Percentiles rank a stretch among this genome's conserved stretches.
phyloP scores from a whole-genome alignment of 2,329 filamentous ascomycete genomes.

The Diplodia scrobiculata region DNA sequence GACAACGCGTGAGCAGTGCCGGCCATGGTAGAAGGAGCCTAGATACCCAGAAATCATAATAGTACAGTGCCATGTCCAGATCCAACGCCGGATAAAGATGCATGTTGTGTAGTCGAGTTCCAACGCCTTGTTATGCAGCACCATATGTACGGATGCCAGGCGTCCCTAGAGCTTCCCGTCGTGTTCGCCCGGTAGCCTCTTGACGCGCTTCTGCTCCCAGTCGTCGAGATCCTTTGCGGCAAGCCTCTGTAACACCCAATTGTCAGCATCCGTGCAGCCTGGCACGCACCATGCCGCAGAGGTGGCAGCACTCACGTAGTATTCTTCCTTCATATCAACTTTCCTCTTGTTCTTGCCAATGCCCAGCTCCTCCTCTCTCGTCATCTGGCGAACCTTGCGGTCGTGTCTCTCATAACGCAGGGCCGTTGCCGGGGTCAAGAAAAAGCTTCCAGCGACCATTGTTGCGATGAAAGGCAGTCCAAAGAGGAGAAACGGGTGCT shows the following conservation, averaged over 20 bases:
- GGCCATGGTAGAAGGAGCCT: conserved; percentile 9
- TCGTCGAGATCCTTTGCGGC: conserved; percentile 89
- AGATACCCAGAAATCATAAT: conserved; percentile 16
- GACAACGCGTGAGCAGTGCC: conserved; percentile 6
- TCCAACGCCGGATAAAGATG: conserved; percentile 20
- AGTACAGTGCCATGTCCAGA: conserved; percentile 15
- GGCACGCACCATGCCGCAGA: not conserved
- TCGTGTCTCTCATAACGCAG: conserved; percentile 93
- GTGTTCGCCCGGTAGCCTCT: conserved; percentile 83
- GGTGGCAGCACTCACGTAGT: conserved; percentile 65
- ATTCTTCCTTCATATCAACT: conserved; percentile 82
- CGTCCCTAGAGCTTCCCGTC: conserved; percentile 69
- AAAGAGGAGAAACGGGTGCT: conserved; percentile 87
- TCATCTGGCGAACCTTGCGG: conserved; percentile 81
- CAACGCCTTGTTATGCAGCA: conserved; percentile 16
- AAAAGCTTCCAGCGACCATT: conserved; percentile 89
- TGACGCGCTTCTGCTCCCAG: conserved; percentile 95
- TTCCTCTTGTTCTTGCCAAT: conserved; percentile 70
- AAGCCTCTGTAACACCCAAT: conserved; percentile 60
- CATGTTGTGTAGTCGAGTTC: not conserved
- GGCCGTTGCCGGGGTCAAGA: conserved; percentile 90
- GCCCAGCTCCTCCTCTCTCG: conserved; percentile 81
- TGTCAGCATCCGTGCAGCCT: conserved; percentile 1
- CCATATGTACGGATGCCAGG: not conserved
- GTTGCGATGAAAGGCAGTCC: conserved; percentile 88